phyloP scores from a whole-genome alignment of 345 rosid genomes.

The Linum usitatissimum region DNA sequence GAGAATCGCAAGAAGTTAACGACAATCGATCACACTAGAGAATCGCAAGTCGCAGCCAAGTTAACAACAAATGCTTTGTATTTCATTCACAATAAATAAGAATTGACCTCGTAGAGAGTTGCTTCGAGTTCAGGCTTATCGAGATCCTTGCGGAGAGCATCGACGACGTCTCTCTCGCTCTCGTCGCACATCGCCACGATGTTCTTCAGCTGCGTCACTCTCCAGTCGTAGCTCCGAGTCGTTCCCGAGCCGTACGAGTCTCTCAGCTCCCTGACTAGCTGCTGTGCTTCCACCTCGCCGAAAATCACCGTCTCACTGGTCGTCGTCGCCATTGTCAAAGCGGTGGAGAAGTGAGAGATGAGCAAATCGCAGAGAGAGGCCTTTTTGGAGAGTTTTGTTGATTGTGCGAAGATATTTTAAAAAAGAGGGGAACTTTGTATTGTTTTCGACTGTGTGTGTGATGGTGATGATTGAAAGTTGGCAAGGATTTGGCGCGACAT shows the following conservation, averaged over 20 bases:
- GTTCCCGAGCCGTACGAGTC: slow-evolving; percentile 39
- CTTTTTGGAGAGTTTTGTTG: no score
- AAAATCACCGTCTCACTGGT: slow-evolving; percentile 2
- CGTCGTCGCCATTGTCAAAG: neutral
- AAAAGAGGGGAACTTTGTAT: no score
- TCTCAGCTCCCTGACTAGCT: slow-evolving; percentile 42
- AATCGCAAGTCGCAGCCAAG: no score
- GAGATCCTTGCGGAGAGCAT: slow-evolving; percentile 68
- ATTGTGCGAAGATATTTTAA: no score
- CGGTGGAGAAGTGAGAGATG: no score
- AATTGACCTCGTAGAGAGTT: slow-evolving; percentile 52
- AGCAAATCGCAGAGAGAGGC: no score
- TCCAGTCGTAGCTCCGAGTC: slow-evolving; percentile 69
- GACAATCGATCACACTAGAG: neutral
- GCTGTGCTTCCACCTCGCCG: slow-evolving; percentile 38
- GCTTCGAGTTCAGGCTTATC: slow-evolving; percentile 74
- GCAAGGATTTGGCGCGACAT: no score
- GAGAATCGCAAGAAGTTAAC: neutral
- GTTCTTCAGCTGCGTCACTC: slow-evolving; percentile 52
- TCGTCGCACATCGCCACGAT: slow-evolving; percentile 43
- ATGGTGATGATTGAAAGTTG: no score
- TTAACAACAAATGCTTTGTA: no score
- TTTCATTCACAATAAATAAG: neutral
- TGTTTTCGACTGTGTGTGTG: no score
- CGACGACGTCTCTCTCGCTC: slow-evolving; percentile 52